phyloP scores from a whole-genome alignment of 179 eudicot genomes.

The Spergularia azorica region DNA sequence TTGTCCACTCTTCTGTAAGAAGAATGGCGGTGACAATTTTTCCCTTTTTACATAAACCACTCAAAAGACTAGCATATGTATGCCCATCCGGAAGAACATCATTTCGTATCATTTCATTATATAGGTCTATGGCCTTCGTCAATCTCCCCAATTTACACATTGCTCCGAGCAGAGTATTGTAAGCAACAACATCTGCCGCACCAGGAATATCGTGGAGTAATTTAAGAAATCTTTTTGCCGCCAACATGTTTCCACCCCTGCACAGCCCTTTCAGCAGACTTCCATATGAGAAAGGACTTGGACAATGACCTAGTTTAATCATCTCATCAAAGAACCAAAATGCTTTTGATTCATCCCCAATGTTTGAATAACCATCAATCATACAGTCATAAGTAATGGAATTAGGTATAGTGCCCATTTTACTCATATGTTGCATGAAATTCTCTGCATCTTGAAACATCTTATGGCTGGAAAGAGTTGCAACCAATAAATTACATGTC shows the following conservation, averaged over 20 bases:
- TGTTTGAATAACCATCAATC: conserved; percentile 59
- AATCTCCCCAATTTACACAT: conserved; percentile 58
- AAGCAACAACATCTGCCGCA: conserved; percentile 49
- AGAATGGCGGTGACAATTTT: conserved; percentile 62
- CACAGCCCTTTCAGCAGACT: conserved; percentile 75
- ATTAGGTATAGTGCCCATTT: conserved; percentile 51
- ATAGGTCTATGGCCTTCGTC: conserved; percentile 49
- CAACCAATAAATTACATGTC: conserved; percentile 59
- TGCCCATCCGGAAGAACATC: conserved; percentile 59
- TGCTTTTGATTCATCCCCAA: conserved; percentile 57
- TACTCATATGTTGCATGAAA: conserved; percentile 63
- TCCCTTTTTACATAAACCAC: conserved; percentile 64
- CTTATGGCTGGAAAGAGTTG: conserved; percentile 53
- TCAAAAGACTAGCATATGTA: conserved; percentile 57
- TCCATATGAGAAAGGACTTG: conserved; percentile 61
- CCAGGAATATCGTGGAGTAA: conserved; percentile 47
- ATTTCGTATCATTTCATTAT: conserved; percentile 60
- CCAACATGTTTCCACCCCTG: conserved; percentile 52
- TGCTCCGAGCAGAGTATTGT: conserved; percentile 66
- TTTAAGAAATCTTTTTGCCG: conserved; percentile 54
- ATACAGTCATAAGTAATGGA: conserved; percentile 57
- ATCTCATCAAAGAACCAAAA: conserved; percentile 63
- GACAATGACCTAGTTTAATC: conserved; percentile 53
- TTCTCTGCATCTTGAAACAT: conserved; percentile 59
- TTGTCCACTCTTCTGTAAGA: conserved; percentile 40